Percentiles rank a stretch among this genome's conserved stretches.
phyloP scores from a whole-genome alignment of 306 rosid genomes.

The Acmispon strigosus region DNA sequence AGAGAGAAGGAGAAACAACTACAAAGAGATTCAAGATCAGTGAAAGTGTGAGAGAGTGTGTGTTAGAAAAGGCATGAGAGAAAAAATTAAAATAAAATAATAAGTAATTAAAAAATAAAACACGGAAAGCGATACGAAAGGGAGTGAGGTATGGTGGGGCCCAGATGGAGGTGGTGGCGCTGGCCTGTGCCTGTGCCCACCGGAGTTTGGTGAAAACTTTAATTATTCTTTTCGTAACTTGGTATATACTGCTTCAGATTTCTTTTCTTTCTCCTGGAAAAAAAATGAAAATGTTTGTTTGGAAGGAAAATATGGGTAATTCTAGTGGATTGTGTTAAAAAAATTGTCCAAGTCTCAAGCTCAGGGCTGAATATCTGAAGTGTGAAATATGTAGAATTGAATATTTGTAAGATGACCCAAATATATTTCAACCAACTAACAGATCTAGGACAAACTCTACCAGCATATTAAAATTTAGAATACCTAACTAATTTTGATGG shows the following conservation, averaged over 20 bases:
- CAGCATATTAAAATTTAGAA: too few species aligned
- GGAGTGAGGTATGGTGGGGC: conserved; percentile 25
- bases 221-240: not conserved
- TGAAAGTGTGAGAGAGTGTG: not conserved
- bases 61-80: not conserved
- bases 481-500: too few species aligned
- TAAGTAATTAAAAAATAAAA: not conserved
- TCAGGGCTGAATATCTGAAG: too few species aligned
- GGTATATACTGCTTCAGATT: not conserved
- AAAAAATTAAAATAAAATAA: not conserved
- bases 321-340: too few species aligned
- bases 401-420: too few species aligned
- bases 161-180: conserved; percentile 22
- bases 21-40: not conserved
- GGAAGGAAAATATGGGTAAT: not conserved
- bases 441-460: too few species aligned
- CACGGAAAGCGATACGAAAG: not conserved
- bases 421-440: too few species aligned
- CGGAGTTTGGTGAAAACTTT: conserved; percentile 28
- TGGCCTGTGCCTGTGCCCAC: conserved; percentile 32
- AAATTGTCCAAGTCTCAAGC: too few species aligned
- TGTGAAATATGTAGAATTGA: too few species aligned
- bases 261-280: not conserved
- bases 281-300: not conserved
- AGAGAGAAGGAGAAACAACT: conserved; percentile 29